These are phyloP conservation scores for Gomphus sp. DNA, from an alignment of 1,284 basidiomycete genomes.

Conservation along the genomic window DNA sequence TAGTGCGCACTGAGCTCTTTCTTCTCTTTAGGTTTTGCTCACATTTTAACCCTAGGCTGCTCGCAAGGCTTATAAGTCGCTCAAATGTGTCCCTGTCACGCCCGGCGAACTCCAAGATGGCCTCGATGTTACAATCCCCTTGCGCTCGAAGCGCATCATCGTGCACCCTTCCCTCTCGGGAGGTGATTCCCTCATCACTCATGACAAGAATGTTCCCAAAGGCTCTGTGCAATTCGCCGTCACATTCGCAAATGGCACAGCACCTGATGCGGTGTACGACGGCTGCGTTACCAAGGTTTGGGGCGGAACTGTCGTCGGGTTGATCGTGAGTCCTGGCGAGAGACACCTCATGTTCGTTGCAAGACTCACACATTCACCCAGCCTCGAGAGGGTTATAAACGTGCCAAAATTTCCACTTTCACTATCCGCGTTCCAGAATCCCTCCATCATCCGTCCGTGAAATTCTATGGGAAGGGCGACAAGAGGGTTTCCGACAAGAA, in stretches of 20 bases:
- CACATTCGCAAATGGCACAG: background rate
- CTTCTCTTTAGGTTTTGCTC: background rate
- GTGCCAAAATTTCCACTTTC: background rate
- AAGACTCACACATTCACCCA: background rate
- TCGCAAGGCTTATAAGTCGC: background rate
- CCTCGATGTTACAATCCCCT: background rate
- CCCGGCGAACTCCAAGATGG: background rate
- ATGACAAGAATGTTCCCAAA: background rate
- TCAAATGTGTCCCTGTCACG: background rate
- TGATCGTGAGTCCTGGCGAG: background rate
- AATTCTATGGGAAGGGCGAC: background rate
- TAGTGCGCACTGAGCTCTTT: background rate
- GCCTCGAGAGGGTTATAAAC: background rate
- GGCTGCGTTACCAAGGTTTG: background rate
- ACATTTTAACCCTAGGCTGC: background rate
- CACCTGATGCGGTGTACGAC: background rate
- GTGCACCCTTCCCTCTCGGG: background rate
- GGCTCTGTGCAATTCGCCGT: background rate
- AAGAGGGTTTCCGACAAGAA: background rate
- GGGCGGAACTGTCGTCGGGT: background rate
- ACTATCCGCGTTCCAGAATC: background rate
- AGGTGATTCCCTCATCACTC: background rate
- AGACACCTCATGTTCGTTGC: background rate
- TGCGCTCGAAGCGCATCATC: background rate
- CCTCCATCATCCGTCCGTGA: background rate